Base-by-base conservation (phyloP, 768 basidiomycete species). In the Panus rudis region DNA sequence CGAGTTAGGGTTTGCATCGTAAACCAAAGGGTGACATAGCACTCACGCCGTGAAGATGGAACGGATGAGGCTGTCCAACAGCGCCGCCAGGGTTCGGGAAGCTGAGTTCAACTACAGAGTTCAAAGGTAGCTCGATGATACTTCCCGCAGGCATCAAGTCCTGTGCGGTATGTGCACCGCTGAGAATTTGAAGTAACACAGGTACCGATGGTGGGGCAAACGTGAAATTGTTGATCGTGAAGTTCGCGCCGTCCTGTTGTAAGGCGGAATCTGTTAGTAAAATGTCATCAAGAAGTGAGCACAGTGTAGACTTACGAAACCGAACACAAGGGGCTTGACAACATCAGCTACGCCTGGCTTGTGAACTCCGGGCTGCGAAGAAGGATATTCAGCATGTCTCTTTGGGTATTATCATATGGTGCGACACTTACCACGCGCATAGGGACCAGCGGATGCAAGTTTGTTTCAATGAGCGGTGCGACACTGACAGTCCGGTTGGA, bases 101-200 rank as follows among this genome's bases (percentile, higher is more conserved):
- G 12, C 62, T 62, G 11, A 76, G 53, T 48, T 76, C 74, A 17
- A 76, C 69, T 41, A 55, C 70, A 49, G 51, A 68, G 49, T 76
- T 71, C 6, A 56, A 60, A 0, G 73, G 71, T 14, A 81, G 59
- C 6, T 60, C 49, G 49, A 72, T 74, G 6, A 80, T 61, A 12
- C 63, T 64, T 3, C 75, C 78, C 0, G 43, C 16, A 0, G 78
- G 80, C 22, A 80, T 58, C 14, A 82, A 61, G 1, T 73, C 64
- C 16, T 63, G 52, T 0, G 78, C 67, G 14, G 64, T 61, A 25
- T 59, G 60, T 4, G 71, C 70, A 0, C 79, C 79, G 39, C 72
- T 78, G 26, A 81, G 53, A 28, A 80, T 73, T 49, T 81, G 79
- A 13, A 79, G 67, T 10, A 81, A 66, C 11, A 78, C 70, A 0